Evolutionary conservation across 352 stramenopile species (phyloP), one percentile per base, ranked within the genome.

Genomic region (Globisporangium heterothallicum): DNA sequence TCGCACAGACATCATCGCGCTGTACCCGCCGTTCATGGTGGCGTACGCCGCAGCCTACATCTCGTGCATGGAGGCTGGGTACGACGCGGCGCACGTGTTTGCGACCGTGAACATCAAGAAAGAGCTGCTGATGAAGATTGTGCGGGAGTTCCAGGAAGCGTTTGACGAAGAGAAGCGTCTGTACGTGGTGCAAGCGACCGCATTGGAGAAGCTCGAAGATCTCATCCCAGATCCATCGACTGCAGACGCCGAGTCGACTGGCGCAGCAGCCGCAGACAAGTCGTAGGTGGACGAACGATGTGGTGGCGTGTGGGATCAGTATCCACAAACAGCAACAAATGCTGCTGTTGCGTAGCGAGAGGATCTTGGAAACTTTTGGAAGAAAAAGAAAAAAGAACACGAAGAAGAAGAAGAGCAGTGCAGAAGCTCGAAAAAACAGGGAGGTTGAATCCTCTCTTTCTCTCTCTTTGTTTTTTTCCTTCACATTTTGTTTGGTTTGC

Each of bases 1-100:
- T 27, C 84, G 84, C 41, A 92, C 84, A 1, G 77, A 92, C 53
- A 88, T 94, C 57, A 91, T 94, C 40, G 61, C 92, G 49, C 63
- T 92, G 29, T 73, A 92, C 50, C 81, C 84, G 29, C 81, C 84
- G 21, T 94, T 94, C 59, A 90, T 94, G 79, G 75, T 94, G n/a
- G 84, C 84, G 24, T 89, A 92, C 57, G 84, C 84, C 0, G 79
- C 78, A 1, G 75, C 72, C 1, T 92, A 88, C 58, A 90, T 94
- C 49, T 75, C 82, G 21, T 86, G 79, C 48, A 58, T 83, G 10
- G 80, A 92, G 44, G 73, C 81, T 8, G 79, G 76, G 25, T 94
- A 92, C 57, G 71, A 94, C 59, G 75, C 78, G 10, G 66, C 67
- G 16, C 70, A 89, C 35, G 80, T 93, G 57, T 92, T 94, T 61